These are phyloP conservation scores for Colletotrichum tropicale DNA, from an alignment of 2,329 filamentous ascomycete genomes.

Conservation along the genomic window DNA sequence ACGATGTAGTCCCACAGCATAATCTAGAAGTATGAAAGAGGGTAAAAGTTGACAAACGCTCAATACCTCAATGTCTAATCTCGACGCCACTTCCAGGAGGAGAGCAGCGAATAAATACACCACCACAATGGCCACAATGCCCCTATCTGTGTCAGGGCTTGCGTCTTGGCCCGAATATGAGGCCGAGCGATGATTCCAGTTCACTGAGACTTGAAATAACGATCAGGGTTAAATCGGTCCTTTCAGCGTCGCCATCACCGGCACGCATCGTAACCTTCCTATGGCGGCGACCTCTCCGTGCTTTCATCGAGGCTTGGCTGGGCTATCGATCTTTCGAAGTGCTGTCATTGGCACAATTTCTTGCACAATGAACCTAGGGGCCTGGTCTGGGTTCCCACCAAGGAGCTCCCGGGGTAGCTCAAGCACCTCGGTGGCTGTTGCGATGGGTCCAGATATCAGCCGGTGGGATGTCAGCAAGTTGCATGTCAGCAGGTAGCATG, in stretches of 20 bases:
- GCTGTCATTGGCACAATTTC: not conserved
- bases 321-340: not conserved
- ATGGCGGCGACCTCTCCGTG: not conserved
- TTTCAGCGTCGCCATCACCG: not conserved
- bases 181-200: rapidly evolving
- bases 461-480: not conserved
- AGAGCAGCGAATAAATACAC: not conserved
- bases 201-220: not conserved
- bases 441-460: not conserved
- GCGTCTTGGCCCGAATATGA: not conserved
- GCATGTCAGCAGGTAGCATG: not conserved
- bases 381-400: not conserved
- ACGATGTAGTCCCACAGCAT: not conserved
- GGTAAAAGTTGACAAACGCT: rapidly evolving
- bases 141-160: rapidly evolving
- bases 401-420: not conserved
- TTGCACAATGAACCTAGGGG: not conserved
- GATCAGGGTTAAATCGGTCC: not conserved
- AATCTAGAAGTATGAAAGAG: not conserved
- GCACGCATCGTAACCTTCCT: not conserved
- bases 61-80: rapidly evolving
- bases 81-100: rapidly evolving
- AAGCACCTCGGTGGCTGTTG: not conserved
- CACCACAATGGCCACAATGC: rapidly evolving
- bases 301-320: not conserved